A percentile compares a stretch with the other conserved stretches of the same genome.
These are phyloP conservation scores for Medicago lupulina DNA, from an alignment of 306 rosid species.

Conservation along the genomic window DNA sequence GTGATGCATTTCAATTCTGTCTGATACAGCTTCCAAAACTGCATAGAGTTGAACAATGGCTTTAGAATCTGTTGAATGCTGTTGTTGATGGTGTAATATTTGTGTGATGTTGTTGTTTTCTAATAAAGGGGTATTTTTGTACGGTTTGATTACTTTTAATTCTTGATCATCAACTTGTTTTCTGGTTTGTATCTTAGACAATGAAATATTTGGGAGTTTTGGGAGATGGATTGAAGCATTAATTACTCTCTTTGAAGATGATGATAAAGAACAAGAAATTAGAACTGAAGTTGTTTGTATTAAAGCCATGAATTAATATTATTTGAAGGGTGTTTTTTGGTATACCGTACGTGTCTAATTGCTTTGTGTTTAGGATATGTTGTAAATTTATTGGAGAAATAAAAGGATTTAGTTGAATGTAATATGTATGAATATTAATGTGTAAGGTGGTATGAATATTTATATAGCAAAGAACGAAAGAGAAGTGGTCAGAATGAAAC, in stretches of 20 bases:
- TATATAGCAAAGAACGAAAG: background rate
- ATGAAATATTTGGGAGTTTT: slow-evolving; percentile 25
- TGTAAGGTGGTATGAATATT: background rate
- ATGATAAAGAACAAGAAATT: background rate
- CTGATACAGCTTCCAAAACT: slow-evolving; percentile 59
- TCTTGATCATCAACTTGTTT: slow-evolving; percentile 30
- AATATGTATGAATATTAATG: background rate
- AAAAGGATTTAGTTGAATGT: background rate
- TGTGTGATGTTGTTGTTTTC: background rate
- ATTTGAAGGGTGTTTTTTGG: background rate
- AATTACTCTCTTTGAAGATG: slow-evolving; percentile 14
- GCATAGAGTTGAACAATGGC: slow-evolving; percentile 51
- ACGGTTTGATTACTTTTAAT: background rate
- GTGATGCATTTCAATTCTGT: slow-evolving; percentile 73
- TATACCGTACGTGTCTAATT: too few relatives aligned
- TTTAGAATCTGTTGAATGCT: background rate
- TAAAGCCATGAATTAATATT: background rate
- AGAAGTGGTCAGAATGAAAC: slow-evolving; percentile 43
- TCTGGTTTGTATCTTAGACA: slow-evolving; percentile 9
- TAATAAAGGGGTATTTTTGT: background rate
- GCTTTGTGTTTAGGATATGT: too few relatives aligned
- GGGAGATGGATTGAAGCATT: too few relatives aligned
- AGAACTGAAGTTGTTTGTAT: slow-evolving; percentile 41
- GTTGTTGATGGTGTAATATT: background rate
- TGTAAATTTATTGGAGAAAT: too few relatives aligned